A percentile compares a stretch with the other conserved stretches of the same genome.
These are phyloP conservation scores for Berberis thunbergii DNA, from an alignment of 164 flowering plant genomes.

Conservation along the genomic window DNA sequence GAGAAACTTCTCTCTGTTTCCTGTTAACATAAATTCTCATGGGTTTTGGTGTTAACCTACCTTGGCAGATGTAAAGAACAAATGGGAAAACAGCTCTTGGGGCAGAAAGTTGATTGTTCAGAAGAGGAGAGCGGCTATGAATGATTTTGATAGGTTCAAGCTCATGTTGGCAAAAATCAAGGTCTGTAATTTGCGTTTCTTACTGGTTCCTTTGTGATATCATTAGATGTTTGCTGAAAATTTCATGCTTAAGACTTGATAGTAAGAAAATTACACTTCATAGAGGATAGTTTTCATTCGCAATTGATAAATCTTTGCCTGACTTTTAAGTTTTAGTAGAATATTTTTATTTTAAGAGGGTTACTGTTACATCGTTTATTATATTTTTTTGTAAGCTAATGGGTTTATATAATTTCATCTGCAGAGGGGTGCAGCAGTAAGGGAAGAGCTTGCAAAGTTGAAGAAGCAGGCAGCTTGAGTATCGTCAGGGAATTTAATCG, in stretches of 20 bases:
- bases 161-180: slow-evolving; percentile 39
- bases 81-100: slow-evolving; percentile 58
- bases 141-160: slow-evolving; percentile 80
- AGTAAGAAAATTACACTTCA: too few relatives aligned
- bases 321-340: neutral
- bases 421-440: slow-evolving; percentile 30
- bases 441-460: slow-evolving; percentile 32
- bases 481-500: too few relatives aligned
- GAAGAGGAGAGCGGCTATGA: slow-evolving; percentile 67
- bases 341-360: neutral
- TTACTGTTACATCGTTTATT: neutral
- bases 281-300: too few relatives aligned
- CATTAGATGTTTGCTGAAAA: too few relatives aligned
- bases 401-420: neutral
- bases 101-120: slow-evolving; percentile 83
- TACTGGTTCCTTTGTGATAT: too few relatives aligned
- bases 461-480: slow-evolving; percentile 30
- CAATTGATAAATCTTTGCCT: too few relatives aligned
- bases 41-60: neutral
- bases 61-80: slow-evolving; percentile 30
- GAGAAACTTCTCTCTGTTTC: neutral
- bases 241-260: too few relatives aligned
- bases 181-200: slow-evolving; percentile 11
- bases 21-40: neutral
- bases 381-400: neutral